Evolutionary conservation across 2,329 filamentous ascomycete genomes (phyloP), one percentile per base, ranked within the genome.

Genomic region (Pyrenochaeta sp.): DNA sequence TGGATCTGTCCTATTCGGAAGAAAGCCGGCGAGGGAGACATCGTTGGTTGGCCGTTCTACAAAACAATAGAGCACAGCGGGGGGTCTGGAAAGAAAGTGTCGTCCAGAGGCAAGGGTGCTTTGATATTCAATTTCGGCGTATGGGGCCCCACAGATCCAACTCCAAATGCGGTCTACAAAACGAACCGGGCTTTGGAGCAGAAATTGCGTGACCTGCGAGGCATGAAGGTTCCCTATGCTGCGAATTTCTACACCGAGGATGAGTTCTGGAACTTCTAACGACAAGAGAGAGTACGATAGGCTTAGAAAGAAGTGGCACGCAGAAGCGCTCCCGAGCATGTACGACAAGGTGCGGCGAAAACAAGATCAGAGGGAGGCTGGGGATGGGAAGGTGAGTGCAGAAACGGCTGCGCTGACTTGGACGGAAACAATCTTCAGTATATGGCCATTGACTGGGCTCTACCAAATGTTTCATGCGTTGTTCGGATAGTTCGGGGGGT

Each of bases 161-260:
- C 80, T 39, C 55, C 67, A 31, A 71, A 72, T 1, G 75, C 76
- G 10, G 90, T 92, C 60, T 76, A 90, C 3, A 64, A 68, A 28
- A 81, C 82, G 58, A 94, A 94, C 71, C 80, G 85, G 19, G 77
- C 77, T 31, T 77, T 94, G 19, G 89, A 94, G 73, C 72, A 75
- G 18, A 86, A 86, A 63, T 79, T 92, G 2, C 74, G 76, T 40
- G 77, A 83, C 55, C 78, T 93, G 2, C 84, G 84, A 32, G 89
- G 89, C 7, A 84, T 86, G 76, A 94, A 94, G 74, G 92, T 89
- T 85, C 76, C 93, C 11, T 94, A 94, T 69, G 89, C 89, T 4
- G 87, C 91, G 63, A 87, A 88, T 0, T 94, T 90, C 74, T 93
- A 93, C 68, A 78, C 80, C 18, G 80, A 85, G 60, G 76, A 81